A percentile compares a stretch with the other conserved stretches of the same genome.
These are phyloP conservation scores for Cordyceps cicadae DNA, from an alignment of 2,329 filamentous ascomycete species.

Conservation along the genomic window DNA sequence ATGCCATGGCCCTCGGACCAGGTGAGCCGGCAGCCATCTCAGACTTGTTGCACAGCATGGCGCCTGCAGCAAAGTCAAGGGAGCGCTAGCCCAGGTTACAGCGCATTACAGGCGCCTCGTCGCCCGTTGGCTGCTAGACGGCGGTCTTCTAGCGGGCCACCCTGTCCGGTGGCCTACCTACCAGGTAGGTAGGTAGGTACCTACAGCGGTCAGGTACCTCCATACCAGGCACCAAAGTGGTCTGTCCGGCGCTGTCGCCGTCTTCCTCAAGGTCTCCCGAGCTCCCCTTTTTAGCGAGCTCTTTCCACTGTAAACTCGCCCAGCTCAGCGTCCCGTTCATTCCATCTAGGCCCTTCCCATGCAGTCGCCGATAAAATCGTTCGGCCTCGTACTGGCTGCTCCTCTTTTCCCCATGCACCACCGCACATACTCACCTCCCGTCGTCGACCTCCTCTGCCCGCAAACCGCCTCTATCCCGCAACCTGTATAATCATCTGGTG, in stretches of 20 bases:
- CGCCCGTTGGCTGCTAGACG: neutral
- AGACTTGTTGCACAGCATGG: too few species aligned
- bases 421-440: constrained; percentile 6
- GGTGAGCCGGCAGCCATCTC: neutral
- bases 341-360: neutral
- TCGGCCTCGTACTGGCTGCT: constrained; percentile 15
- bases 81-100: neutral
- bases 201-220: neutral
- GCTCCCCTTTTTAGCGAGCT: neutral
- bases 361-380: constrained; percentile 16
- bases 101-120: neutral
- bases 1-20: neutral
- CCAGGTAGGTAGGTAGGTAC: too few species aligned
- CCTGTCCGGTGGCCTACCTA: neutral
- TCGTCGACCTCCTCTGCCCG: constrained; percentile 9
- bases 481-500: constrained; percentile 26
- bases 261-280: neutral
- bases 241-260: neutral
- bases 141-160: neutral
- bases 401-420: constrained; percentile 21
- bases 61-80: neutral
- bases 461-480: constrained; percentile 1
- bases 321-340: neutral
- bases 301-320: neutral
- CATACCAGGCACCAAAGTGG: too few species aligned